Evolutionary conservation across 768 basidiomycete species (phyloP).

Genomic region (Leccinum sublutescens): DNA sequence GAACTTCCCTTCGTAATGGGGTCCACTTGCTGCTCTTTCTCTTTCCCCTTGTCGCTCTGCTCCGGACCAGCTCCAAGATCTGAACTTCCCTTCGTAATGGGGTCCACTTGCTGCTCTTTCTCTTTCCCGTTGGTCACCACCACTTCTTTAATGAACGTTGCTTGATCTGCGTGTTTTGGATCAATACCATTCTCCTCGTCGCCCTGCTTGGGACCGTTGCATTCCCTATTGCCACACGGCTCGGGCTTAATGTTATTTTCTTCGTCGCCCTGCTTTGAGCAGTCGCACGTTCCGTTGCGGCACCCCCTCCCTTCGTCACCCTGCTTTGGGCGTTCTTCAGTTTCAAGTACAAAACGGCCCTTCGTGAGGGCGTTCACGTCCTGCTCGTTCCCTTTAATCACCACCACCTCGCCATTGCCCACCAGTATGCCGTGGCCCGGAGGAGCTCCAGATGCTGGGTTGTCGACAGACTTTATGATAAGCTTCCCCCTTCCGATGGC

Average conservation of each 20-base stretch:
- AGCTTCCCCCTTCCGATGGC: constrained; percentile 27
- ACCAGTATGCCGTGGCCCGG: constrained; percentile 31
- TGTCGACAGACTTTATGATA: constrained; percentile 9
- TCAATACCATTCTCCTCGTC: background rate
- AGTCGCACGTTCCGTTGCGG: background rate
- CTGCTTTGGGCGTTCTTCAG: background rate
- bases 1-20: no score
- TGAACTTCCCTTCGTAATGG: background rate
- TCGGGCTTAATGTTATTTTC: background rate
- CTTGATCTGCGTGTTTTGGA: background rate
- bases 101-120: background rate
- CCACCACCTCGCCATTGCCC: constrained; percentile 18
- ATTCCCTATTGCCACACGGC: background rate
- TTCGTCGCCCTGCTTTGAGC: background rate
- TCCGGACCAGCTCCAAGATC: no score
- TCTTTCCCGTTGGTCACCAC: background rate
- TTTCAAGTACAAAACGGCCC: constrained; percentile 27
- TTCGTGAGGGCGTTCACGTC: constrained; percentile 31
- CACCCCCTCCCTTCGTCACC: background rate
- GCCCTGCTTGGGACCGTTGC: background rate
- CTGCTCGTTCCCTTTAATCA: constrained; percentile 28
- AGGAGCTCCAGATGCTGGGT: constrained; percentile 21
- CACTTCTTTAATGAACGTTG: background rate
- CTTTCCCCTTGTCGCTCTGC: no score
- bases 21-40: no score